Evolutionary conservation across 352 stramenopile genomes (phyloP), one percentile per base, ranked within the genome.

Genomic region (Globisporangium emineosum): DNA sequence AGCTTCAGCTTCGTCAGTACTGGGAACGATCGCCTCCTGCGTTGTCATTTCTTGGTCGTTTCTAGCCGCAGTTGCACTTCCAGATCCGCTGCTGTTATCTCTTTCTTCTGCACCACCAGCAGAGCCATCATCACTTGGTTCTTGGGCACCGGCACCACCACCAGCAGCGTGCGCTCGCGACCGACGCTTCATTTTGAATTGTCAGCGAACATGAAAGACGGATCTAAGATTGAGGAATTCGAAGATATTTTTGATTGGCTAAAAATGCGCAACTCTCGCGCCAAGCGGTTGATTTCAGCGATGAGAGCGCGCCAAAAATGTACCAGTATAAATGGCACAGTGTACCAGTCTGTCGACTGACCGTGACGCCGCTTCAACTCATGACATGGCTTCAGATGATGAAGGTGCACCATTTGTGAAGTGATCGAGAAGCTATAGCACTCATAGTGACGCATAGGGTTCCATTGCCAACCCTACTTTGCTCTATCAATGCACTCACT

Each of bases 181-280:
- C 43, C 10, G 33, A 47, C 72, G 71, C 64, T 78, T 78, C 71
- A 78, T 76, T 56, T 56, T 56, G 5, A 17, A 25, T 40, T 56
- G 27, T 56, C 25, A 56, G 17, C 25, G 50, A 56, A 40, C 27
- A 23, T 37, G 50, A 56, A 5, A 5, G 27, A 3, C 15, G 25
- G 29, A 35, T 54, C 27, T 13, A 10, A 10, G 21, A 3, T 35
- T 21, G 7, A 8, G 2, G 13, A 53, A 33, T 54, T 21, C 37
- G 37, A 43, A 40, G 43, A 4, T 21, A n/a, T 32, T 30, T 23
- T 4, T 58, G 62, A 64, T 67, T 67, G 62, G 62, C 43, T 35
- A 10, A 59, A 64, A 64, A 45, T 3, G 32, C 8, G n/a, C 0
- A 3, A 2, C 4, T 21, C 40, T 57, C 56, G 62, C 55, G 55